Evolutionary conservation across 2,329 filamentous ascomycete genomes (phyloP), one percentile per base, ranked within the genome.

Genomic region (Boeremia exigua): DNA sequence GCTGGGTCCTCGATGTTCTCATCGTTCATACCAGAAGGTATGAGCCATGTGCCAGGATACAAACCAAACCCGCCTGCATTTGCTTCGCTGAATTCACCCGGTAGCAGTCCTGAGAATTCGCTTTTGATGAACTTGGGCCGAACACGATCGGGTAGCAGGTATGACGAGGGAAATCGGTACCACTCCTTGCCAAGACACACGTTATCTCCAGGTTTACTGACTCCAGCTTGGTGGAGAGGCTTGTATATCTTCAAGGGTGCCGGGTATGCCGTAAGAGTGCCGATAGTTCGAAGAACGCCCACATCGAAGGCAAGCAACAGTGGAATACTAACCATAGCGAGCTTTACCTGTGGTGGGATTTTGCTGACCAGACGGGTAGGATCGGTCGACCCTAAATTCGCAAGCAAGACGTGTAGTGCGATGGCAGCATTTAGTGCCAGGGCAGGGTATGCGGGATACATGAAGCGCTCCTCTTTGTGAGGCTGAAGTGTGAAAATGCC

Each of bases 401-500:
- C 82, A 14, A 98, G 82, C 1, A 96, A 70, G 54, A 96, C 89
- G 73, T 98, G 92, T 32, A 96, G 79, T 4, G 91, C 85, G 48
- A 97, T 84, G 8, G 94, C 90, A 2, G 93, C 93, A 68, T 96
- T 97, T 32, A 99, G 81, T 0, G 90, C 89, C 33, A 99, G 81
- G 60, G 94, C 92, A 1, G 95, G 95, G 69, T 99, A 99, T 2
- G 87, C 90, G 0, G 95, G 95, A 69, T 96, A 99, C 93, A 99
- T 98, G 80, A 99, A 99, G 6, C 95, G 84, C 77, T 99, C 95
- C 74, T 99, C 95, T 71, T 99, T 99, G 78, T 99, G 95, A 14
- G 95, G 91, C 72, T 99, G 95, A 8, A 89, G 73, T 0, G 91
- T 94, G 78, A 99, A 98, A 59, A 98, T 95, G 3, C 78, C 85